Conservation (phyloP, 2,329 filamentous ascomycete genomes). For the Diaporthe batatas region DNA sequence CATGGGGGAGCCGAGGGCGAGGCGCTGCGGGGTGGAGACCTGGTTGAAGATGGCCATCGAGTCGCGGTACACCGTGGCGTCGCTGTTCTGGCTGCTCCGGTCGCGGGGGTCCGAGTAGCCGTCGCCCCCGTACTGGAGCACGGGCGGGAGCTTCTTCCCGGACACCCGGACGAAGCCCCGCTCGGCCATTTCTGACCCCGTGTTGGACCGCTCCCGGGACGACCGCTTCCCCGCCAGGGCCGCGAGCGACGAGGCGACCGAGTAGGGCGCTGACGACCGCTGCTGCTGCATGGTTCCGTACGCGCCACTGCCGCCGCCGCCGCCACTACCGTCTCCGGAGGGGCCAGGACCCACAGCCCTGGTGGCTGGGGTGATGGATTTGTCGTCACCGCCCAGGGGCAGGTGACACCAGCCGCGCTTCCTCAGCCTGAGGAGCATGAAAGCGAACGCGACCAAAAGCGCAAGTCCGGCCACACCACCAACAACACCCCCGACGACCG, state of each 20-base stretch:
- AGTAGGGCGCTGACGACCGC: conserved; percentile 60
- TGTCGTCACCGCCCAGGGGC: conserved; percentile 54
- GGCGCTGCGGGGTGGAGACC: conserved; percentile 52
- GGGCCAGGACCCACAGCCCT: conserved; percentile 33
- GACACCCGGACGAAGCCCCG: conserved; percentile 75
- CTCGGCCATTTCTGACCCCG: conserved; percentile 59
- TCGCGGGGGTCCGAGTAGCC: conserved; percentile 68
- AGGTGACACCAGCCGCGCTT: conserved; percentile 53
- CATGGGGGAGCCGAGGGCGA: conserved; percentile 70
- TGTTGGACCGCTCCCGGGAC: conserved; percentile 50
- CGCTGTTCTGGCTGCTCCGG: conserved; percentile 58
- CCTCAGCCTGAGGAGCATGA: conserved; percentile 69
- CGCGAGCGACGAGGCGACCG: conserved; percentile 64
- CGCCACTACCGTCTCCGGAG: conserved; percentile 41
- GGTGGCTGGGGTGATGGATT: conserved; percentile 26
- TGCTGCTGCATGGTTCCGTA: conserved; percentile 58
- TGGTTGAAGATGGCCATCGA: conserved; percentile 49
- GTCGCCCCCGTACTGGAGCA: conserved; percentile 72
- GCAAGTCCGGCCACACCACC: conserved; percentile 71
- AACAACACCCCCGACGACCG: conserved; percentile 68
- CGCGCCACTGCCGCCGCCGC: conserved; percentile 36
- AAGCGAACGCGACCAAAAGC: conserved; percentile 65
- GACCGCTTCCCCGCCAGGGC: conserved; percentile 58
- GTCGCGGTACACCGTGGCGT: conserved; percentile 59
- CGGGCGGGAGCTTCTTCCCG: conserved; percentile 74